Evolutionary conservation across 805 yeast genomes (phyloP).

Genomic region (Metschnikowia anglica): DNA sequence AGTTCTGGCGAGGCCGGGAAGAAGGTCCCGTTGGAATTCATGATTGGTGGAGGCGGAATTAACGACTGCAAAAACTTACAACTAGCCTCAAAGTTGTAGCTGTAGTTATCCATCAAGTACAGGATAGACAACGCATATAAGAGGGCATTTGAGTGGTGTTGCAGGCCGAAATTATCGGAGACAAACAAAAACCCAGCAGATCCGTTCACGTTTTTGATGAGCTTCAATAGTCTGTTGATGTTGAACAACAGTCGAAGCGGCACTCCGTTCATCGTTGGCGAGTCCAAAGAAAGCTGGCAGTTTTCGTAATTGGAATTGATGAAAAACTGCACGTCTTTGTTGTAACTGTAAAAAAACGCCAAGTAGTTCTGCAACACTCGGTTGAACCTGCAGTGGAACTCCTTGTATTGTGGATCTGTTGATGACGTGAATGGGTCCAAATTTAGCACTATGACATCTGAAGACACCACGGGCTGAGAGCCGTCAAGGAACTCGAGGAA

Average conservation of each 20-base stretch:
- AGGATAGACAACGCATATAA: constrained; percentile 31
- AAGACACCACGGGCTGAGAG: constrained; percentile 26
- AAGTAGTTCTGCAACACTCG: constrained; percentile 39
- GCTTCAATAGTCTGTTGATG: constrained; percentile 34
- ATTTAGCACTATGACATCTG: constrained; percentile 38
- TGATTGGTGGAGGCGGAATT: constrained; percentile 2
- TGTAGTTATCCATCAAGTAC: constrained; percentile 42
- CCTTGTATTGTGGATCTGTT: constrained; percentile 24
- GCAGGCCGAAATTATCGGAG: constrained; percentile 29
- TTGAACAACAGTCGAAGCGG: constrained; percentile 38
- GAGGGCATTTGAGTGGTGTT: constrained; percentile 27
- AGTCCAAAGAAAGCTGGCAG: constrained; percentile 22
- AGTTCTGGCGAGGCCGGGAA: constrained; percentile 2
- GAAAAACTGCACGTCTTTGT: constrained; percentile 28
- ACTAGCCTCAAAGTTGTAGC: constrained; percentile 33
- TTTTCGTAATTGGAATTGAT: constrained; percentile 29
- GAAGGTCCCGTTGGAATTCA: not conserved
- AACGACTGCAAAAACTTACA: constrained; percentile 26
- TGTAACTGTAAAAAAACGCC: constrained; percentile 34
- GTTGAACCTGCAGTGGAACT: constrained; percentile 31
- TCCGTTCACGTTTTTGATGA: constrained; percentile 34
- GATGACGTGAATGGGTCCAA: constrained; percentile 33
- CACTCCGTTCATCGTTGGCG: constrained; percentile 41
- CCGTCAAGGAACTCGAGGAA: constrained; percentile 30
- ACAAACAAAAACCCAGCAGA: constrained; percentile 33